Evolutionary conservation across 768 basidiomycete species (phyloP), one percentile per base, ranked within the genome.

Genomic region (Lepiota venenata): DNA sequence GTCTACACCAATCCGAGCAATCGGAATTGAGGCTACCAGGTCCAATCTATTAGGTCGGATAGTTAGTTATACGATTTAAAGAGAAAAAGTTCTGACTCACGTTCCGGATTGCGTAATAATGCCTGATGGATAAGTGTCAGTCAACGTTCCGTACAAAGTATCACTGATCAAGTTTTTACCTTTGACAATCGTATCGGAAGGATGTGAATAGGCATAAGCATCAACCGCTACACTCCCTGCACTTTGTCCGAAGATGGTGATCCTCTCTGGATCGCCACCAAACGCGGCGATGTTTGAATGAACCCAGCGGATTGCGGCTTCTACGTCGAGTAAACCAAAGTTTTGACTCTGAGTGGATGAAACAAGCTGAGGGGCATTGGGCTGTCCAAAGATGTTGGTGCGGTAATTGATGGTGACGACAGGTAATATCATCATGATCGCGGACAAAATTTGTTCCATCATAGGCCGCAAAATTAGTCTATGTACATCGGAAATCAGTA

Each of bases 261-360:
- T 65, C 51, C 77, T 66, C 3, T 65, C 58, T 2, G 71, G 71
- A 55, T 73, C 71, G 7, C 72, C 72, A 22, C 72, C 72, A 52
- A 79, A 79, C 2, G 61, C 63, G 11, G 66, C 70, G 42, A 80
- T 79, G 55, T 80, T 76, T 46, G 69, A 64, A 40, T 74, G 69
- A 2, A 79, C 71, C 78, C 77, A 78, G 51, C 74, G 60, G 8
- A 79, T 66, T 12, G 70, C 77, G n/a, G 72, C 69, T 16, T 71
- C 66, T 2, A 67, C 20, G 46, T 75, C 74, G 10, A 74, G 64
- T 3, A 75, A 61, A 15, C 72, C 73, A 59, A 73, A 74, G 51
- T 75, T 76, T 49, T 72, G 70, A 2, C 68, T 57, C 6, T 58
- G 55, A 0, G 56, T 57, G 8, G 48, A 49, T 16, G 52, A 58